These are phyloP conservation scores for Fusarium nurragi DNA, from an alignment of 2,329 filamentous ascomycete species.

Conservation along the genomic window DNA sequence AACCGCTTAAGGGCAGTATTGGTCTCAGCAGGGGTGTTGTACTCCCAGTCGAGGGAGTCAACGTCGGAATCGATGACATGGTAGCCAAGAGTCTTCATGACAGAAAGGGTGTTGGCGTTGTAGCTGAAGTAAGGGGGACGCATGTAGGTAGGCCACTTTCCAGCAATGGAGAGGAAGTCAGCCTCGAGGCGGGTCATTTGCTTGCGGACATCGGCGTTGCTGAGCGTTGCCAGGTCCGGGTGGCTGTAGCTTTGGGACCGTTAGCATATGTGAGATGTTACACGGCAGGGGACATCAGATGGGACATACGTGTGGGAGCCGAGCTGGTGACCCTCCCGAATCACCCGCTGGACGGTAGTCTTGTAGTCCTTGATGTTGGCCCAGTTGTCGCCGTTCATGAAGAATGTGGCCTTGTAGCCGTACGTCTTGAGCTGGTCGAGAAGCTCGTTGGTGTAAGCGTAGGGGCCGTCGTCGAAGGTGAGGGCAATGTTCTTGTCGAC, in stretches of 20 bases:
- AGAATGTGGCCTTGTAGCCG: conserved; percentile 33
- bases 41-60: conserved; percentile 65
- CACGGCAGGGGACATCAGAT: neutral
- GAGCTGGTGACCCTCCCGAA: conserved; percentile 62
- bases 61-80: conserved; percentile 64
- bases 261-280: conserved; percentile 8
- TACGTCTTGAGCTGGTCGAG: conserved; percentile 28
- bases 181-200: conserved; percentile 52
- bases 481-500: conserved; percentile 28
- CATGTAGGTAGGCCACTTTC: conserved; percentile 49
- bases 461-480: conserved; percentile 27
- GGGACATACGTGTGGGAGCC: conserved; percentile 50
- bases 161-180: conserved; percentile 47
- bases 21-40: conserved; percentile 38
- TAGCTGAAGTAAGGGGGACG: conserved; percentile 52
- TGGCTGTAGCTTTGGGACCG: conserved; percentile 53
- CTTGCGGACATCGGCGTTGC: conserved; percentile 35
- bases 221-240: conserved; percentile 47
- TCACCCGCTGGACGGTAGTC: conserved; percentile 50
- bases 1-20: conserved; percentile 42
- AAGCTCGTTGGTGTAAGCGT: conserved; percentile 24
- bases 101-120: conserved; percentile 43
- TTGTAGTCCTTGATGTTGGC: conserved; percentile 37
- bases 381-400: conserved; percentile 41
- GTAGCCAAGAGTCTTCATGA: conserved; percentile 55